Base-by-base conservation (phyloP, 495 filamentous ascomycete genomes). In the Talaromyces ruber region DNA sequence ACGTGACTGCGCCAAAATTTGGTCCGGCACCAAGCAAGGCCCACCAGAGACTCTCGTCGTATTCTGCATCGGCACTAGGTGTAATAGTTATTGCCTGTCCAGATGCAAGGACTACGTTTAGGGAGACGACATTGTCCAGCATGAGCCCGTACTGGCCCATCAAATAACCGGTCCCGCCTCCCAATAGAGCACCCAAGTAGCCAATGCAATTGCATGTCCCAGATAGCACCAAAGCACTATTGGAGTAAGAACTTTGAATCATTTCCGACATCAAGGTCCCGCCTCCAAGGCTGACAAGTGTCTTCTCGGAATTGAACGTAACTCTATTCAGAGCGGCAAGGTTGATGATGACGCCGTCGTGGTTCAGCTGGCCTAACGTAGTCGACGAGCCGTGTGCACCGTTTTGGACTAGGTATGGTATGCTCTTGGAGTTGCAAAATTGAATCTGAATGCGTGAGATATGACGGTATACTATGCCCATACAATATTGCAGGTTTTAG, bases 151-250 rank as follows among this genome's bases (percentile, higher is more conserved):
- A 70, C 30, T 71, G 62, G 2, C 77, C 77, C 37, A 70, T 74
- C 12, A 86, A 69, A 68, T 74, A 79, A 26, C 83, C 83, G 63
- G 82, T 81, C 2, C 84, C 83, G 0, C 83, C 83, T 4, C 83
- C 82, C 3, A 86, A 71, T 0, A 81, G 84, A 28, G 85, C 65
- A 3, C 84, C 84, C 1, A 82, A 81, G 21, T 86, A 76, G 34
- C 85, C 84, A 22, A 65, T 29, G 24, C 63, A 64, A 34, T 61
- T 66, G 55, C 66, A 67, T 50, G 56, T 67, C n/a, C 63, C 63
- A 3, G 39, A 1, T 47, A 47, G 9, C 1, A 47, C 39, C 39
- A 47, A 14, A 6, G 64, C 62, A 21, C 59, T 50, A 32, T 64
- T 63, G 4, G 39, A 54, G 53, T 64, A 69, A 16, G 67, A 70